Conservation (phyloP, 2,329 filamentous ascomycete species). For the Onygena corvina region DNA sequence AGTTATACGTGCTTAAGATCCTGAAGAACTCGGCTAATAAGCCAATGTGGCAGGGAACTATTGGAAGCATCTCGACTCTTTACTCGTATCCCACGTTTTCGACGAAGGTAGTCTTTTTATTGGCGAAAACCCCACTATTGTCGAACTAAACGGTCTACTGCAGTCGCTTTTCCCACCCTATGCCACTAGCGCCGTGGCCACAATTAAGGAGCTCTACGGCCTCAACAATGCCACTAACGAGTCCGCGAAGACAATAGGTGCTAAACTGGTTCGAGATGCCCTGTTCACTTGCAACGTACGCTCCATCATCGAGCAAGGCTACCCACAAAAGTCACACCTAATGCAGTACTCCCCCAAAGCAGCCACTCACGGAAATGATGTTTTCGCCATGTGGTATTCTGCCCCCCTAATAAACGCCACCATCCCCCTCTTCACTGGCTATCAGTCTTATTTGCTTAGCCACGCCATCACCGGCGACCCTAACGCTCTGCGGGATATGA, state of each 20-base stretch:
- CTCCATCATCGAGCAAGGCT: not conserved
- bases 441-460: conserved; percentile 4
- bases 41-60: conserved; percentile 21
- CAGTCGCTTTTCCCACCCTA: not conserved
- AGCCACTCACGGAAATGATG: conserved; percentile 2
- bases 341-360: not conserved
- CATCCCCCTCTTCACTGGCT: not conserved
- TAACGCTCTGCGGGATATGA: not conserved
- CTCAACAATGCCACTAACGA: not conserved
- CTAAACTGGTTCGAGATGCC: not conserved
- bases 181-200: not conserved
- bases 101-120: conserved; percentile 25
- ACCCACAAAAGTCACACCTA: not conserved
- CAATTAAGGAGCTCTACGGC: not conserved
- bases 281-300: conserved; percentile 1
- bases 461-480: conserved; percentile 3
- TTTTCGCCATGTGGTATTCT: not conserved
- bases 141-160: not conserved
- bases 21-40: not conserved
- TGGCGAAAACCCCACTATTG: not conserved
- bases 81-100: conserved; percentile 26
- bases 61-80: conserved; percentile 22
- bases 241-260: not conserved
- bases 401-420: not conserved
- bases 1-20: not conserved